phyloP scores from a whole-genome alignment of 2,329 filamentous ascomycete genomes.

The Fusarium sp. region DNA sequence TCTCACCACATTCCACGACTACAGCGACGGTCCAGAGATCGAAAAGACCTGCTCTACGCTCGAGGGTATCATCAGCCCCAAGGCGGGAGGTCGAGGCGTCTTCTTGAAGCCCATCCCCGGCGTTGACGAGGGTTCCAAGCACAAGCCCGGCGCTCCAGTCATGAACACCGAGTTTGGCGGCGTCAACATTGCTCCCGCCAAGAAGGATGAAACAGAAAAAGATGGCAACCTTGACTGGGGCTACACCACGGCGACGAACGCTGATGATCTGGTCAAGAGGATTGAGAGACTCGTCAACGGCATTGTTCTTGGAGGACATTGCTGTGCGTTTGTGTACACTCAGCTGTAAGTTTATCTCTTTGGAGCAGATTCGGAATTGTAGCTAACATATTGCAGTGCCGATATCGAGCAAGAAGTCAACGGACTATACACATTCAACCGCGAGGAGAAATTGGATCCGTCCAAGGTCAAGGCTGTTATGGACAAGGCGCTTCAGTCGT shows the following conservation, averaged over 20 bases:
- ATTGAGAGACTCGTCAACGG: conserved; percentile 69
- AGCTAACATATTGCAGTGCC: conserved; percentile 49
- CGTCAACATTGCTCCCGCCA: conserved; percentile 69
- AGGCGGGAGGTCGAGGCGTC: conserved; percentile 61
- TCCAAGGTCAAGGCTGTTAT: conserved; percentile 67
- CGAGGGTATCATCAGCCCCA: conserved; percentile 63
- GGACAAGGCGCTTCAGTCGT: conserved; percentile 61
- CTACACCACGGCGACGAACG: conserved; percentile 72
- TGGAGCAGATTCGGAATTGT: not conserved
- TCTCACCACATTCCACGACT: conserved; percentile 75
- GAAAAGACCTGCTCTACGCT: conserved; percentile 64
- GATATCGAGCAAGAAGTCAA: conserved; percentile 77
- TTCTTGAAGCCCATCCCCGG: conserved; percentile 61
- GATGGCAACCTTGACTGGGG: conserved; percentile 69
- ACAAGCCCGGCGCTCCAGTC: conserved; percentile 66
- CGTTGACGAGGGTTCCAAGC: conserved; percentile 60
- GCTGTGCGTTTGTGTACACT: conserved; percentile 74
- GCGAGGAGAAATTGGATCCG: conserved; percentile 69
- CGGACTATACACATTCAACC: conserved; percentile 71
- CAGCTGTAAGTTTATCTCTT: conserved; percentile 62
- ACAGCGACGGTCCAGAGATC: conserved; percentile 67
- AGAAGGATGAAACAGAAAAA: conserved; percentile 45
- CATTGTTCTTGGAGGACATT: conserved; percentile 65
- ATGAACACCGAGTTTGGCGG: conserved; percentile 76
- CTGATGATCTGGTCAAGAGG: conserved; percentile 67